Percentiles rank a stretch among this genome's conserved stretches.
These are phyloP conservation scores for Filobasidium floriforme DNA, from an alignment of 768 basidiomycete genomes.

Conservation along the genomic window DNA sequence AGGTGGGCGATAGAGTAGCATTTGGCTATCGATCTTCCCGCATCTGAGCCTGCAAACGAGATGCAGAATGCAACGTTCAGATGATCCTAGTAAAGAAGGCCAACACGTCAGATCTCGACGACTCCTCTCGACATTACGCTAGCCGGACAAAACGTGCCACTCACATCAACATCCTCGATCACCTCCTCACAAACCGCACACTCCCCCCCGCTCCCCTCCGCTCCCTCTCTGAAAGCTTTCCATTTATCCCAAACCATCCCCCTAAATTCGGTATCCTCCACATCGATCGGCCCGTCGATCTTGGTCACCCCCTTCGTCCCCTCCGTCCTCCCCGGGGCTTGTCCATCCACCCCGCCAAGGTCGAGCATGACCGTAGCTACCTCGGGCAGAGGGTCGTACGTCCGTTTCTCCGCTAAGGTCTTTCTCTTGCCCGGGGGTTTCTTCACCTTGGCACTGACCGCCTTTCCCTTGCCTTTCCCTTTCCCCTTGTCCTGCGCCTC, in stretches of 20 bases:
- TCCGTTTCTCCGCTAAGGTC: neutral
- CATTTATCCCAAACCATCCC: slow-evolving; percentile 31
- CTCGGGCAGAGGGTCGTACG: slow-evolving; percentile 22
- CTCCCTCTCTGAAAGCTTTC: slow-evolving; percentile 17
- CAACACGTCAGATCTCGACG: neutral
- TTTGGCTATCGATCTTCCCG: neutral
- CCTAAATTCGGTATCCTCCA: slow-evolving; percentile 35
- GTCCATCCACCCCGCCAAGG: slow-evolving; percentile 39
- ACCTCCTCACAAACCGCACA: slow-evolving; percentile 25
- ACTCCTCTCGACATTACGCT: neutral
- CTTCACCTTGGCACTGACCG: slow-evolving; percentile 2
- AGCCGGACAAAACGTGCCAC: neutral
- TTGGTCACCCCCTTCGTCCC: slow-evolving; percentile 27
- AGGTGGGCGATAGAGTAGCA: slow-evolving; percentile 34
- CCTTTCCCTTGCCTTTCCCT: slow-evolving; percentile 19
- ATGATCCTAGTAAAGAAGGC: neutral
- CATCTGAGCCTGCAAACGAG: neutral
- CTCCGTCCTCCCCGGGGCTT: slow-evolving; percentile 19
- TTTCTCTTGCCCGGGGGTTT: neutral
- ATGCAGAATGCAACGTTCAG: neutral
- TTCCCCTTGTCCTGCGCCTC: neutral
- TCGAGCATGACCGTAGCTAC: slow-evolving; percentile 27
- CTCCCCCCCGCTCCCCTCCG: slow-evolving; percentile 12
- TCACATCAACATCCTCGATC: slow-evolving; percentile 27
- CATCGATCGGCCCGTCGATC: slow-evolving; percentile 36